Evolutionary conservation across 2,329 filamentous ascomycete genomes (phyloP).

Genomic region (Talaromyces atroroseus): DNA sequence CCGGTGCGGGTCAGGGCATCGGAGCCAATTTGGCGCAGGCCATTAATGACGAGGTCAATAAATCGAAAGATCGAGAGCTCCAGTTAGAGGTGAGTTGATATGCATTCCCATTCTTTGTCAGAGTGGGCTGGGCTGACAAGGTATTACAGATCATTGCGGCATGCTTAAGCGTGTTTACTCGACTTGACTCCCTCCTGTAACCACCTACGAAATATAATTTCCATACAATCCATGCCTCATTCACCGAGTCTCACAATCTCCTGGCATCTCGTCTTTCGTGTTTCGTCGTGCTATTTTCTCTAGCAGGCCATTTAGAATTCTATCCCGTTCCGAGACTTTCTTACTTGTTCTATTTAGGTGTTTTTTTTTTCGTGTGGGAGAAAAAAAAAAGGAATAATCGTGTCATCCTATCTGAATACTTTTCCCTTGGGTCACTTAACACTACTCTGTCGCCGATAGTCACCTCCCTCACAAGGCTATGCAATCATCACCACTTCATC

Average conservation of each 20-base stretch:
- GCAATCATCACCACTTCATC: neutral
- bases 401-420: neutral
- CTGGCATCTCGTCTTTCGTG: neutral
- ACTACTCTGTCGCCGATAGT: neutral
- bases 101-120: neutral
- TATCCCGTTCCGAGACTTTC: conserved; percentile 5
- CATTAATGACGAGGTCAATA: conserved; percentile 79
- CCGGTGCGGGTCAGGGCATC: conserved; percentile 71
- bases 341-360: conserved; percentile 10
- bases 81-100: conserved; percentile 73
- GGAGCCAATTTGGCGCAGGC: conserved; percentile 88
- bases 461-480: no score
- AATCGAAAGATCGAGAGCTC: conserved; percentile 85
- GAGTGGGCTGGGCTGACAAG: conserved; percentile 10
- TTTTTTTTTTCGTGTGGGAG: neutral
- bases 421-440: neutral
- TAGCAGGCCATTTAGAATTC: conserved; percentile 13
- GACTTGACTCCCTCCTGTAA: conserved; percentile 89
- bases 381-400: neutral
- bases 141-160: conserved; percentile 68
- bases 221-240: conserved; percentile 3
- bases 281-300: conserved; percentile 6
- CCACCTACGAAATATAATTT: conserved; percentile 1
- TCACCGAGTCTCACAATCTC: neutral
- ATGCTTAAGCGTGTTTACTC: conserved; percentile 94